phyloP scores from a whole-genome alignment of 129 eudicot genomes.

The Flaveria linearis region DNA sequence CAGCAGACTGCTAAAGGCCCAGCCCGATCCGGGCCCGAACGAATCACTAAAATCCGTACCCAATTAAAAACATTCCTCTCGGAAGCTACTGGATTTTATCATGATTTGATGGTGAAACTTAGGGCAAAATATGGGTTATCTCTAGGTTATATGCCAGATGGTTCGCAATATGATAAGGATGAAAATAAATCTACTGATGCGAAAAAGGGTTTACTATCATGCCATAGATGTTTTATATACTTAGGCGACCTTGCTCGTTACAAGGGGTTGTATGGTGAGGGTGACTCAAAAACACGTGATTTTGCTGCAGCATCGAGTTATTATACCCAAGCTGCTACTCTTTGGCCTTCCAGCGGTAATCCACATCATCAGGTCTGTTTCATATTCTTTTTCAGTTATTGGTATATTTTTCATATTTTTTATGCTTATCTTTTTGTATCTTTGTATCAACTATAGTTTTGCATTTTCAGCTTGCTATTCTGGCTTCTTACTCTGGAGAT shows the following conservation, averaged over 20 bases:
- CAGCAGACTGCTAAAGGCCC: constrained; percentile 66
- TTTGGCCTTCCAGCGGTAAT: constrained; percentile 86
- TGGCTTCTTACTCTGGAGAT: constrained; percentile 86
- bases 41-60: constrained; percentile 68
- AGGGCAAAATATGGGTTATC: constrained; percentile 85
- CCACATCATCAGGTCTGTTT: constrained; percentile 89
- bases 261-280: constrained; percentile 88
- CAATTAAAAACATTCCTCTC: constrained; percentile 90
- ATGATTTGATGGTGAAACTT: constrained; percentile 84
- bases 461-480: constrained; percentile 77
- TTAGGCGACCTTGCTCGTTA: constrained; percentile 95
- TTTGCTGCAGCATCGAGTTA: constrained; percentile 88
- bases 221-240: constrained; percentile 87
- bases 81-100: constrained; percentile 95
- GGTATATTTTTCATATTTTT: background rate
- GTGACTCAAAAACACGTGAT: constrained; percentile 79
- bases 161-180: constrained; percentile 52
- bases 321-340: constrained; percentile 79
- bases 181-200: constrained; percentile 56
- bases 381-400: background rate
- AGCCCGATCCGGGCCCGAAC: constrained; percentile 62
- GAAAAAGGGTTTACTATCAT: constrained; percentile 78
- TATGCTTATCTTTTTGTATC: background rate
- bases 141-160: constrained; percentile 63
- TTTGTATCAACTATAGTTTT: constrained; percentile 16